Evolutionary conservation across 495 filamentous ascomycete species (phyloP), one percentile per base, ranked within the genome.

Genomic region (Chlorociboria aeruginascens): DNA sequence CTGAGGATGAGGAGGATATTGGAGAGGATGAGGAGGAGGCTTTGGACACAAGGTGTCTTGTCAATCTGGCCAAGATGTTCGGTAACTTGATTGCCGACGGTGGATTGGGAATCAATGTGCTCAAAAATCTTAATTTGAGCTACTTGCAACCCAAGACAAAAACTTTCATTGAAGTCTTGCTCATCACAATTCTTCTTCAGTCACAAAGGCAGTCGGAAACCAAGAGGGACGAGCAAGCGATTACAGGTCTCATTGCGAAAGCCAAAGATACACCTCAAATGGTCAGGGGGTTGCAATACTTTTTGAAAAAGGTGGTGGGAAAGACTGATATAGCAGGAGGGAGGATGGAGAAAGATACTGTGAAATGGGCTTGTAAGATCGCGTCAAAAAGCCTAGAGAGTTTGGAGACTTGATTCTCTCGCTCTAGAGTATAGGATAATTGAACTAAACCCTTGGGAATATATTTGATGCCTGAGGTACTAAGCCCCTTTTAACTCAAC

Each of bases 31-130:
- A 72, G 7, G 72, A 71, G 0, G 77, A 78, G 8, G 69, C 69
- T 8, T 64, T 71, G 8, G 58, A 70, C 59, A 72, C 81, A 58
- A 79, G 84, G 54, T 71, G 75, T 30, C 68, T 94, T n/a, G 85
- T 92, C 50, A 95, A 95, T 57, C 68, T 89, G n/a, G 88, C 86
- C 13, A 87, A 84, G 64, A 71, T 95, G 72, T 95, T 79, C 61
- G 89, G 82, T 7, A 69, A 68, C 16, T 67, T 98, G 3, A 74
- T 96, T 41, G 76, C 75, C 0, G 79, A 79, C 32, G 77, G 77
- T 3, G 72, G 66, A 1, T 61, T 96, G 16, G 69, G 68, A 4
- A 61, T 98, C 11, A 66, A 68, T 0, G 69, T 83, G 30, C 61
- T 96, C 36, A 95, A 74, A 63, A 80, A 74, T 32, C 78, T 95